A percentile compares a stretch with the other conserved stretches of the same genome.
These are phyloP conservation scores for Nannochloris sp. DNA, from an alignment of 139 green algal genomes.

Conservation along the genomic window DNA sequence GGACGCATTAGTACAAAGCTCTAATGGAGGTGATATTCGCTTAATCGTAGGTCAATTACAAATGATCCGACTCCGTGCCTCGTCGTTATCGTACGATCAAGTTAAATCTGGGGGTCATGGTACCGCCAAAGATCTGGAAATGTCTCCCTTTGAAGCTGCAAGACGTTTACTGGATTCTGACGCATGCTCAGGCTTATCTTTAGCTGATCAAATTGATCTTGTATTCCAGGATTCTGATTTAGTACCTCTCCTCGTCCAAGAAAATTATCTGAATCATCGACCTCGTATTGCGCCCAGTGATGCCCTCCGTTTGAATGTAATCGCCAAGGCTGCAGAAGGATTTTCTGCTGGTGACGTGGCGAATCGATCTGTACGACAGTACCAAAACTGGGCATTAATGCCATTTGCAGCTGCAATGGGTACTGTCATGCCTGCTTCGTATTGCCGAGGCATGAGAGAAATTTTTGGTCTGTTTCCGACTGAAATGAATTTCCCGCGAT, in stretches of 20 bases:
- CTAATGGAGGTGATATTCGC: constrained; percentile 83
- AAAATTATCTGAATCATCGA: constrained; percentile 97
- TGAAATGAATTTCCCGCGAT: constrained; percentile 76
- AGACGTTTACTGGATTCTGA: constrained; percentile 58
- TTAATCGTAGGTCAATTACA: constrained; percentile 91
- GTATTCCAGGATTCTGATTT: constrained; percentile 92
- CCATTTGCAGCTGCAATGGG: constrained; percentile 53
- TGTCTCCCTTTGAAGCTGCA: constrained; percentile 76
- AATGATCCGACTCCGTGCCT: constrained; percentile 57
- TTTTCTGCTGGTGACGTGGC: constrained; percentile 82
- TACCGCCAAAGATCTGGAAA: constrained; percentile 76
- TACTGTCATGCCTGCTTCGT: constrained; percentile 62
- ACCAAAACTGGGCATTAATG: constrained; percentile 63
- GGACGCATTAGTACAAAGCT: constrained; percentile 67
- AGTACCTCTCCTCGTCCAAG: constrained; percentile 81
- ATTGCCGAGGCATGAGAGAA: constrained; percentile 68
- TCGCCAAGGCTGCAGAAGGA: constrained; percentile 80
- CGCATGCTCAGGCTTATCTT: constrained; percentile 1
- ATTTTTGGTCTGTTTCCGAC: constrained; percentile 49
- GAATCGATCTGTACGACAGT: constrained; percentile 53
- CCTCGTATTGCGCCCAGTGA: constrained; percentile 41
- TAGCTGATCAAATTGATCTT: constrained; percentile 62
- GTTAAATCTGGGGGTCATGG: constrained; percentile 18
- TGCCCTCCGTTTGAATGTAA: constrained; percentile 35
- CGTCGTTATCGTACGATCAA: constrained; percentile 67